Evolutionary conservation across 805 yeast genomes (phyloP), one percentile per base, ranked within the genome.

Genomic region (Wickerhamiella australiensis): DNA sequence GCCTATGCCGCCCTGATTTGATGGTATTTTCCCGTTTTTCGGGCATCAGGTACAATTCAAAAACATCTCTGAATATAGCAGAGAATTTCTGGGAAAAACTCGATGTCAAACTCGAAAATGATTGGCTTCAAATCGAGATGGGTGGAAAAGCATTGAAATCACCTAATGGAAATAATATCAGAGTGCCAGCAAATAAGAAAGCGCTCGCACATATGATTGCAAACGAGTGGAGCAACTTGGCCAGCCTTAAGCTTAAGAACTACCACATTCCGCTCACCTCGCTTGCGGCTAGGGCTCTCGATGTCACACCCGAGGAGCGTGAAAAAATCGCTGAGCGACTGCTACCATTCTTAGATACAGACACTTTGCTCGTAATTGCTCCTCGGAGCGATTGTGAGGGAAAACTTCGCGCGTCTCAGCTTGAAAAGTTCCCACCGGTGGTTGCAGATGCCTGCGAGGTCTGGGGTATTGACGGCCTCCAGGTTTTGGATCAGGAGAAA

Each of bases 281-380:
- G 0, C 67, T 92, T 49, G 80, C 83, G 3, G 79, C 96, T 1
- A 73, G 98, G 54, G 85, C 94, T 13, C 77, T 92, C 44, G 99
- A 92, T 63, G 68, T 92, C 56, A 65, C 70, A 22, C 58, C 61
- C 11, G 69, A 73, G 2, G 76, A 80, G 40, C 82, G 82, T 4
- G 75, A 72, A 3, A 76, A 74, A 40, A 75, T 85, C 18, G 74
- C 77, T 53, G 65, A 72, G 40, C 75, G 75, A 54, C 67, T 92
- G 53, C 68, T 90, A 59, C 78, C 88, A 50, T 92, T 88, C 61
- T 70, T 94, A 52, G 98, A 92, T 63, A 92, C 98, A 0, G 99
- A 92, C 65, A 87, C 97, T 1, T 69, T 94, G 54, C 71, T 92
- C 48, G 86, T 90, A 7, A 82, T 88, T 60, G 80, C 96, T 1